Percentiles rank a stretch among this genome's conserved stretches.
Conservation (phyloP, 2,329 filamentous ascomycete genomes). For the Lecanosticta acicola region DNA sequence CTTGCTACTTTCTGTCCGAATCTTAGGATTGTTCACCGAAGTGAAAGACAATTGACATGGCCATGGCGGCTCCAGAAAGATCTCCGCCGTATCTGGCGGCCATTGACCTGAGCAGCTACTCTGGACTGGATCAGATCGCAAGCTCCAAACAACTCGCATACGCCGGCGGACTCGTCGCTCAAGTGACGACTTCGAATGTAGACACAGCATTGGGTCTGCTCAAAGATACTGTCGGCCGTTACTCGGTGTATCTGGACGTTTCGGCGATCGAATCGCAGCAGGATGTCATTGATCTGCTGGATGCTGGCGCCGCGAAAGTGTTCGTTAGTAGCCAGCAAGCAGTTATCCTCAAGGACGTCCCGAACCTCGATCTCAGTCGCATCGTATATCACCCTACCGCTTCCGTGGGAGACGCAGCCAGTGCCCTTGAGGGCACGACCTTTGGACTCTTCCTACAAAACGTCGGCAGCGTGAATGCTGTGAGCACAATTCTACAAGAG, state of each 20-base stretch:
- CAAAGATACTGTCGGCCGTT: constrained; percentile 50
- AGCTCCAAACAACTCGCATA: constrained; percentile 47
- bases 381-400: constrained; percentile 47
- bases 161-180: constrained; percentile 53
- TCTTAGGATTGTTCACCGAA: no score
- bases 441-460: constrained; percentile 43
- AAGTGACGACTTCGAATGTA: constrained; percentile 42
- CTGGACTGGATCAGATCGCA: constrained; percentile 46
- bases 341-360: constrained; percentile 46
- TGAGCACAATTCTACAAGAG: constrained; percentile 46
- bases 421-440: constrained; percentile 40
- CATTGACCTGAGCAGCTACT: constrained; percentile 43
- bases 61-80: constrained; percentile 15
- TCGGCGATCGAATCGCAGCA: constrained; percentile 62
- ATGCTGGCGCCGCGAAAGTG: constrained; percentile 77
- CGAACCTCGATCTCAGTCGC: constrained; percentile 51
- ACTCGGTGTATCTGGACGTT: constrained; percentile 69
- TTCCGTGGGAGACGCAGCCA: constrained; percentile 40
- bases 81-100: constrained; percentile 43
- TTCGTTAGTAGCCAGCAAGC: constrained; percentile 72
- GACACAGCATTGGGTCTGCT: constrained; percentile 49
- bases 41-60: background rate
- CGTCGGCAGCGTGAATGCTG: constrained; percentile 35
- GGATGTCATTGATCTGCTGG: constrained; percentile 73
- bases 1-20: no score